Conservation (phyloP, 345 rosid genomes). For the Citropsis articulata region DNA sequence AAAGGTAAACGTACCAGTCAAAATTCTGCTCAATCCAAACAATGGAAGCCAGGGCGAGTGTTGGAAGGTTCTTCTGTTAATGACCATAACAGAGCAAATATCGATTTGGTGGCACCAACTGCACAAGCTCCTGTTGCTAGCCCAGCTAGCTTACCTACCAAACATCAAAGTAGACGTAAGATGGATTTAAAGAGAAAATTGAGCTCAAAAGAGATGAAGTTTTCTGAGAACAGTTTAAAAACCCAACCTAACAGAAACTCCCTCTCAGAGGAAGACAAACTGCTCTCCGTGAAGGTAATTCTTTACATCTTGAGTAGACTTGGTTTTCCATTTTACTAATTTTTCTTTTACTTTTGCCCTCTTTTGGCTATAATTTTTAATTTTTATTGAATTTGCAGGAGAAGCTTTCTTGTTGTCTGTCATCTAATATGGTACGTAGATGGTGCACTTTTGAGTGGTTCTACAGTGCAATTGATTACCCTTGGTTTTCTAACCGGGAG, state of each 20-base stretch:
- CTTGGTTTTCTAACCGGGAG: slow-evolving; percentile 98
- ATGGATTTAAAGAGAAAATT: slow-evolving; percentile 43
- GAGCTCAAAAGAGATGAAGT: slow-evolving; percentile 32
- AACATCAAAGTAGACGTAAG: slow-evolving; percentile 66
- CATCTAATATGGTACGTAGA: slow-evolving; percentile 63
- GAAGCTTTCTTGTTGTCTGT: slow-evolving; percentile 59
- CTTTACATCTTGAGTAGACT: neutral
- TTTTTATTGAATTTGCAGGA: slow-evolving; percentile 50
- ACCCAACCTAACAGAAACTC: slow-evolving; percentile 38
- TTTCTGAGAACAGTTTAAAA: slow-evolving; percentile 39
- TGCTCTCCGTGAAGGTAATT: slow-evolving; percentile 36
- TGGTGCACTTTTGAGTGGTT: slow-evolving; percentile 96
- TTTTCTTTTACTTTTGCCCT: neutral
- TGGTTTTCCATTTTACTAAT: neutral
- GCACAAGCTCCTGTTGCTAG: slow-evolving; percentile 41
- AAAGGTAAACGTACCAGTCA: slow-evolving; percentile 43
- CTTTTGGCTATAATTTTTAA: slow-evolving; percentile 6
- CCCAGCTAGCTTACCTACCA: slow-evolving; percentile 36
- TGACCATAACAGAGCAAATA: slow-evolving; percentile 41
- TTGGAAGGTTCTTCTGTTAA: slow-evolving; percentile 37
- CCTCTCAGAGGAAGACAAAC: slow-evolving; percentile 34
- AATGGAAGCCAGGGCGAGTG: slow-evolving; percentile 36
- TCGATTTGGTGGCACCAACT: slow-evolving; percentile 33
- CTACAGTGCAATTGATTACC: slow-evolving; percentile 90
- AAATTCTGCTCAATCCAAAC: slow-evolving; percentile 44